Evolutionary conservation across 768 basidiomycete genomes (phyloP).

Genomic region (Tylopilus sp.): DNA sequence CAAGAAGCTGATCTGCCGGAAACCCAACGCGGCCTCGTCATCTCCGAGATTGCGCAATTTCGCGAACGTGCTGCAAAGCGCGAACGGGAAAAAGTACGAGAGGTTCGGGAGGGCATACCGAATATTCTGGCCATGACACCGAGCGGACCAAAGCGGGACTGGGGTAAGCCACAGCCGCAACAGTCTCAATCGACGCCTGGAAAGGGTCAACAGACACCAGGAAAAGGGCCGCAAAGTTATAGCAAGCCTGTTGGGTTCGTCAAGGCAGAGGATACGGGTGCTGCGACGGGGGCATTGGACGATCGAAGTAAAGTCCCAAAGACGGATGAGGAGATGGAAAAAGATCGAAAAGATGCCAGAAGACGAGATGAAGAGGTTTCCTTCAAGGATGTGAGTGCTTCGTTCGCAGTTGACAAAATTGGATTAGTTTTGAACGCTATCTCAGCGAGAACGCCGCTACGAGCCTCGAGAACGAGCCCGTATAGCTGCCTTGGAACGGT

Average conservation of each 20-base stretch:
- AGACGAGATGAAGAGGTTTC: slow-evolving; percentile 79
- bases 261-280: slow-evolving; percentile 53
- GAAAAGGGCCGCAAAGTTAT: slow-evolving; percentile 72
- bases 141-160: slow-evolving; percentile 78
- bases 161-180: slow-evolving; percentile 57
- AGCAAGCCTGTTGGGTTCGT: slow-evolving; percentile 83
- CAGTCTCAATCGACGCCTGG: slow-evolving; percentile 34
- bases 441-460: slow-evolving; percentile 88
- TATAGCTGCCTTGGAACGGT: slow-evolving; percentile 71
- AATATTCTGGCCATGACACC: slow-evolving; percentile 42
- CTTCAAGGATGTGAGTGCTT: slow-evolving; percentile 73
- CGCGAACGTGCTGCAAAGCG: slow-evolving; percentile 90
- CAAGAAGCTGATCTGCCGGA: slow-evolving; percentile 97
- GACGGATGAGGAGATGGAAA: slow-evolving; percentile 88
- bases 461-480: slow-evolving; percentile 86
- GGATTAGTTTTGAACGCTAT: not conserved
- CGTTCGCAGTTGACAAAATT: not conserved
- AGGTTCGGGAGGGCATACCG: slow-evolving; percentile 60
- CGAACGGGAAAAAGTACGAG: slow-evolving; percentile 84
- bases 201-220: slow-evolving; percentile 49
- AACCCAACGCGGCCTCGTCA: slow-evolving; percentile 85
- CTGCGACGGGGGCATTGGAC: slow-evolving; percentile 31
- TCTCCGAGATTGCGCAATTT: slow-evolving; percentile 95
- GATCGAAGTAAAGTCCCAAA: slow-evolving; percentile 44
- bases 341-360: slow-evolving; percentile 71